A percentile compares a stretch with the other conserved stretches of the same genome.
Evolutionary conservation across 176 grass and related monocot species (phyloP).

Genomic region (Aechmea fasciata): DNA sequence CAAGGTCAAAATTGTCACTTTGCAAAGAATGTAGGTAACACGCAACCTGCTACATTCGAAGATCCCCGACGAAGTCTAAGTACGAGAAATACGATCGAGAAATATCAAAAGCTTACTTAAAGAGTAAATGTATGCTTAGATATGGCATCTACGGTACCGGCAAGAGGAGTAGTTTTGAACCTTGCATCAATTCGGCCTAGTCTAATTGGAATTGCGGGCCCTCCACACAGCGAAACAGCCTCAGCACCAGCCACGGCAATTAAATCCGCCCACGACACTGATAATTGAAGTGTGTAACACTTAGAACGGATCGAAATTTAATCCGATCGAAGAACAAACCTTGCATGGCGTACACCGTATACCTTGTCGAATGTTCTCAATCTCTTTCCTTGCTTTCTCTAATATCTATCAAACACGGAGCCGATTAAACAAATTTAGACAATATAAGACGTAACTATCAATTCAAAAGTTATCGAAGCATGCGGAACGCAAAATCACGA

Average conservation of each 20-base stretch:
- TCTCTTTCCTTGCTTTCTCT: constrained; percentile 65
- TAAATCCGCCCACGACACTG: constrained; percentile 94
- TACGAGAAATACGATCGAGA: neutral
- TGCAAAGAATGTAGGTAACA: constrained; percentile 18
- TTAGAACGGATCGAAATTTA: constrained; percentile 4
- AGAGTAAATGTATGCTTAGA: neutral
- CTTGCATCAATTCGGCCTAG: constrained; percentile 85
- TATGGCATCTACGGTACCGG: constrained; percentile 9
- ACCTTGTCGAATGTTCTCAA: constrained; percentile 63
- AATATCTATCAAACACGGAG: constrained; percentile 52
- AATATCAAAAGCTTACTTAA: constrained; percentile 4
- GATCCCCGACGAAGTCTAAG: neutral
- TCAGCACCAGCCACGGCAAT: constrained; percentile 91
- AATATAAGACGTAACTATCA: constrained; percentile 3
- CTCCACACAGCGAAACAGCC: constrained; percentile 76
- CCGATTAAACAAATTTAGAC: neutral
- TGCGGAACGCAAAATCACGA: neutral
- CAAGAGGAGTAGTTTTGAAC: constrained; percentile 27
- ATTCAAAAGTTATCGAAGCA: constrained; percentile 4
- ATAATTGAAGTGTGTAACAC: constrained; percentile 8
- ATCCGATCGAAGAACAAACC: constrained; percentile 15
- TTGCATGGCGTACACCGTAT: constrained; percentile 11
- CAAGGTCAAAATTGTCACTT: constrained; percentile 5
- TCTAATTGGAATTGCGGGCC: constrained; percentile 61
- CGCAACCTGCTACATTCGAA: neutral